A percentile compares a stretch with the other conserved stretches of the same genome.
phyloP scores from a whole-genome alignment of 2,329 filamentous ascomycete genomes.

The Phialocephala subalpina region DNA sequence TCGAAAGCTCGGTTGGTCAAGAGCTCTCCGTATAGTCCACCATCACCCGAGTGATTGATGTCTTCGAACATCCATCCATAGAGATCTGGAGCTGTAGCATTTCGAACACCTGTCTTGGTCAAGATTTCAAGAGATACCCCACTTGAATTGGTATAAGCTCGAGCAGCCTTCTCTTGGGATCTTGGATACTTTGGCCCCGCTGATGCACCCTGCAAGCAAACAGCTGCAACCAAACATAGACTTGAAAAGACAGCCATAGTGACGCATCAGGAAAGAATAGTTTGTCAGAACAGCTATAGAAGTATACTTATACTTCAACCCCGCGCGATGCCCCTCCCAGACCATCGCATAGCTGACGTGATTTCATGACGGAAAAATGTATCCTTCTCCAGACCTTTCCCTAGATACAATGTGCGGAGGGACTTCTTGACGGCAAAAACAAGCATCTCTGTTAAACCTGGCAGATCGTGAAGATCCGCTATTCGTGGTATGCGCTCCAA shows the following conservation, averaged over 20 bases:
- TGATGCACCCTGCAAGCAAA: conserved; percentile 5
- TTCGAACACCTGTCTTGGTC: conserved; percentile 27
- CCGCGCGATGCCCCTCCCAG: no score
- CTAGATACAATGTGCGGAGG: background rate
- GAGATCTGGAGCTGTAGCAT: conserved; percentile 33
- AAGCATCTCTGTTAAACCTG: conserved; percentile 1
- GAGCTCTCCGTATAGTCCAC: conserved; percentile 75
- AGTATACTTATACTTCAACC: conserved; percentile 6
- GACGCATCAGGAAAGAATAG: background rate
- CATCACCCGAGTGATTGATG: conserved; percentile 57
- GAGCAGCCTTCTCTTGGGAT: background rate
- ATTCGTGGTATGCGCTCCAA: conserved; percentile 16
- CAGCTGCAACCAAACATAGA: background rate
- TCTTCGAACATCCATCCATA: conserved; percentile 40
- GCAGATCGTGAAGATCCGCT: conserved; percentile 8
- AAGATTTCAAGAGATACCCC: conserved; percentile 24
- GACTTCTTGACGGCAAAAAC: background rate
- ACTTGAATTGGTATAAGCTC: conserved; percentile 20
- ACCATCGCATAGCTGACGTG: background rate
- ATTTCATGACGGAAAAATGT: conserved; percentile 10
- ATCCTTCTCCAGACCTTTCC: background rate
- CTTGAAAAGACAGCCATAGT: background rate
- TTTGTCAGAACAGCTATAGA: background rate
- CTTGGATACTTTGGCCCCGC: conserved; percentile 12
- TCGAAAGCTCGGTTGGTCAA: conserved; percentile 76